Conservation (phyloP, 2,329 filamentous ascomycete genomes). For the Talaromyces sp. region DNA sequence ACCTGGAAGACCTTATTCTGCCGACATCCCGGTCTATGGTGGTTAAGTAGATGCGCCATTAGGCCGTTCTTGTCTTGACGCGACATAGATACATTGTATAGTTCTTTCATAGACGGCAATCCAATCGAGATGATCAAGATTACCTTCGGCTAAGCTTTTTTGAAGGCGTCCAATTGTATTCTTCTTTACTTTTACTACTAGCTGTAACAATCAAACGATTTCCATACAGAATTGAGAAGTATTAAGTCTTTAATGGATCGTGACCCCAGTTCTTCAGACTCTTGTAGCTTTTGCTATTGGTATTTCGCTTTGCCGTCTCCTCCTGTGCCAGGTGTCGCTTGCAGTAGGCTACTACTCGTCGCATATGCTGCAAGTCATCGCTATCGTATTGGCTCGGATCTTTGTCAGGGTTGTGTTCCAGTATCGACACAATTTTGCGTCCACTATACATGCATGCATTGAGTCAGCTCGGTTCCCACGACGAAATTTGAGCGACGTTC, state of each 20-base stretch:
- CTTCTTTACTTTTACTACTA: background rate
- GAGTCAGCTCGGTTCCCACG: background rate
- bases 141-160: background rate
- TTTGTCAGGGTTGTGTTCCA: conserved; percentile 14
- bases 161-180: background rate
- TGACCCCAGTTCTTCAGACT: conserved; percentile 63
- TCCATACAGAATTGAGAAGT: background rate
- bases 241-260: conserved; percentile 48
- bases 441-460: background rate
- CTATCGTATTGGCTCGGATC: conserved; percentile 11
- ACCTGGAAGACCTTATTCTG: background rate
- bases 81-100: background rate
- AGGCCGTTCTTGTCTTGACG: background rate
- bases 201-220: background rate
- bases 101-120: background rate
- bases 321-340: conserved; percentile 63
- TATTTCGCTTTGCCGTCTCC: conserved; percentile 55
- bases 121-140: background rate
- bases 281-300: conserved; percentile 55
- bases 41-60: background rate
- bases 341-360: conserved; percentile 16
- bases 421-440: conserved; percentile 15
- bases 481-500: background rate
- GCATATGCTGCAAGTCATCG: conserved; percentile 16
- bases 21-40: background rate